Conservation (phyloP, 2,329 filamentous ascomycete genomes). For the Aspergillus calidoustus region DNA sequence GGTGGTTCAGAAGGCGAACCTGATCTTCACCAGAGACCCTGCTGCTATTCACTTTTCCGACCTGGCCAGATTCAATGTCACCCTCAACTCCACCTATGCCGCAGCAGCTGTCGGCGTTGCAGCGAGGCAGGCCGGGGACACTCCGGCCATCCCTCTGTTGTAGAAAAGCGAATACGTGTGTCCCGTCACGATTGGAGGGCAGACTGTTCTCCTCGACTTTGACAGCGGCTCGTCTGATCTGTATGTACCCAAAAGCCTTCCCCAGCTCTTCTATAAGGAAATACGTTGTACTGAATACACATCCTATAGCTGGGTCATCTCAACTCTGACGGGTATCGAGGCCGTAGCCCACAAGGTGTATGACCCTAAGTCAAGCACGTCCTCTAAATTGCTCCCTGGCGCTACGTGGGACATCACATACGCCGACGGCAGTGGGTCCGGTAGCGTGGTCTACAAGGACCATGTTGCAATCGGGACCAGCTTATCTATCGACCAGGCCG, state of each 20-base stretch:
- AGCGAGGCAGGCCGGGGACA: no score
- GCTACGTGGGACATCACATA: neutral
- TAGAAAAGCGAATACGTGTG: neutral
- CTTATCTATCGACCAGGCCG: neutral
- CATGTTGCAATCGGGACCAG: neutral
- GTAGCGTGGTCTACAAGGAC: neutral
- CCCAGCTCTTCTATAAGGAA: neutral
- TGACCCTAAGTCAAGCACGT: neutral
- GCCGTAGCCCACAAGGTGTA: neutral
- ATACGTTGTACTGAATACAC: neutral
- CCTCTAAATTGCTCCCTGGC: neutral
- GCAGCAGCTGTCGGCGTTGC: no score
- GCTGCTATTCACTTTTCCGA: no score
- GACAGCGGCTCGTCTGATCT: neutral
- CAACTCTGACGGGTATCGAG: neutral
- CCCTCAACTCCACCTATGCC: no score
- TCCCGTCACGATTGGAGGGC: neutral
- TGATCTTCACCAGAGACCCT: no score
- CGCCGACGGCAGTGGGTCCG: neutral
- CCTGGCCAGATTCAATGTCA: no score
- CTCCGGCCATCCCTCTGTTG: no score
- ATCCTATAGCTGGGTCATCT: neutral
- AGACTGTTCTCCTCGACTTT: neutral
- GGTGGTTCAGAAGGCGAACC: no score
- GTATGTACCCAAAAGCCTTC: neutral